phyloP scores from a whole-genome alignment of 2,329 filamentous ascomycete species.

The Lachnellula arida region DNA sequence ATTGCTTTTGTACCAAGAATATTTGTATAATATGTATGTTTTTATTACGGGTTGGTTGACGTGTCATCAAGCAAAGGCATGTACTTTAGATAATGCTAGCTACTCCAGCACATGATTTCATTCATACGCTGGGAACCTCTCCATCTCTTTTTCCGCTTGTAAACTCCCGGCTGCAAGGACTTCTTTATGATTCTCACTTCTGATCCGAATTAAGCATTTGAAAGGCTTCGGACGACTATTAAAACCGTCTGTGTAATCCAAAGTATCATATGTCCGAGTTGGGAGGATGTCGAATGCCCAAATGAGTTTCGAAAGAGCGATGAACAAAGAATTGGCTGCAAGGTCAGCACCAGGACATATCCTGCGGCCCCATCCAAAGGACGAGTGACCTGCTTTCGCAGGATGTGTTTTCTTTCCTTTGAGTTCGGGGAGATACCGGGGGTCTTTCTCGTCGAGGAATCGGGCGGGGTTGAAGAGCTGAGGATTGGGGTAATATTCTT shows the following conservation, averaged over 20 bases:
- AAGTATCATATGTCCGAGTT: constrained; percentile 20
- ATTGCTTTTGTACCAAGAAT: neutral
- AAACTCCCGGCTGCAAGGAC: constrained; percentile 32
- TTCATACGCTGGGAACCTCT: constrained; percentile 21
- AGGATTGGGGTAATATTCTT: constrained; percentile 38
- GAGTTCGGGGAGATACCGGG: constrained; percentile 26
- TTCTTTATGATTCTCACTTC: constrained; percentile 30
- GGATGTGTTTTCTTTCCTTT: constrained; percentile 19
- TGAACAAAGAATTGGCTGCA: constrained; percentile 44
- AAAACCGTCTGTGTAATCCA: constrained; percentile 32
- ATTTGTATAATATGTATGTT: neutral
- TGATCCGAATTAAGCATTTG: constrained; percentile 28
- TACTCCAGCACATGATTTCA: neutral
- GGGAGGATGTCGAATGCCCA: constrained; percentile 46
- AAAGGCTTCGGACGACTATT: constrained; percentile 33
- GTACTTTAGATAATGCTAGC: too few relatives aligned
- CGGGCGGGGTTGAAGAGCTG: constrained; percentile 42
- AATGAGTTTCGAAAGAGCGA: constrained; percentile 44
- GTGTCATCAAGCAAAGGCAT: too few relatives aligned
- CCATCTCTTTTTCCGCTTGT: constrained; percentile 24
- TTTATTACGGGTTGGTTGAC: too few relatives aligned
- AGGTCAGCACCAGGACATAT: constrained; percentile 56
- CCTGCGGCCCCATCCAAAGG: constrained; percentile 38
- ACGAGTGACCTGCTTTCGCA: constrained; percentile 30
- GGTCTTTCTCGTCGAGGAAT: constrained; percentile 25